Percentiles rank a stretch among this genome's conserved stretches.
Evolutionary conservation across 2,329 filamentous ascomycete species (phyloP).

Genomic region (Beauveria sp.): DNA sequence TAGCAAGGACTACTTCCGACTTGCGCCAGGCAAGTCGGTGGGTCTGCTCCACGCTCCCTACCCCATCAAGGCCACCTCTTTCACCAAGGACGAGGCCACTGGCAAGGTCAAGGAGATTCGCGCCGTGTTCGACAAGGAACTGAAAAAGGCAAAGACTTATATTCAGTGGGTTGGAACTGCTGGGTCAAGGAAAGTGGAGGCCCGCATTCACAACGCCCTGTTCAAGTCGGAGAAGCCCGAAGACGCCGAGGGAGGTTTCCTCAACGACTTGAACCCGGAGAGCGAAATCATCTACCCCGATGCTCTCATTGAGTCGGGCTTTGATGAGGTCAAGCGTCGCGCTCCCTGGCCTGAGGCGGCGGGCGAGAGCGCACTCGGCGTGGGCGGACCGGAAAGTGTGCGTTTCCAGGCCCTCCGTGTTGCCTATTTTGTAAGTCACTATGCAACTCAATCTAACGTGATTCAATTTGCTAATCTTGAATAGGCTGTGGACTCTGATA

Average conservation of each 20-base stretch:
- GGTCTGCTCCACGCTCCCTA: conserved; percentile 61
- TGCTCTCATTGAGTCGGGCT: conserved; percentile 75
- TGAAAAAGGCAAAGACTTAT: conserved; percentile 67
- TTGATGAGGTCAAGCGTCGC: conserved; percentile 64
- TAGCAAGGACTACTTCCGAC: conserved; percentile 64
- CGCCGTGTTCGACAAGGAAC: conserved; percentile 58
- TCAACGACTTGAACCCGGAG: conserved; percentile 76
- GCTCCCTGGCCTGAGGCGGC: conserved; percentile 79
- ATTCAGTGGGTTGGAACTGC: conserved; percentile 81
- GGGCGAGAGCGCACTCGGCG: conserved; percentile 57
- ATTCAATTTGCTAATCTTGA: conserved; percentile 13
- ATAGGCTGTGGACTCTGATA: conserved; percentile 68
- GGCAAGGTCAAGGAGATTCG: conserved; percentile 56
- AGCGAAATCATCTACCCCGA: conserved; percentile 73
- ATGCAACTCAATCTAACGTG: not conserved
- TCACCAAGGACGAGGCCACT: conserved; percentile 52
- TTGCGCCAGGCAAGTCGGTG: conserved; percentile 64
- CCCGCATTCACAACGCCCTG: conserved; percentile 70
- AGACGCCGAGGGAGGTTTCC: conserved; percentile 68
- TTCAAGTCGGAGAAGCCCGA: conserved; percentile 85
- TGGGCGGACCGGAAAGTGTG: conserved; percentile 62
- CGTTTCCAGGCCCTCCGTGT: conserved; percentile 88
- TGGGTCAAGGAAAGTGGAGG: conserved; percentile 61
- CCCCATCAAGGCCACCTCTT: conserved; percentile 58
- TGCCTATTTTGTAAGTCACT: conserved; percentile 62